Base-by-base conservation (phyloP, 2,329 filamentous ascomycete species). In the Botrytis fragariae region DNA sequence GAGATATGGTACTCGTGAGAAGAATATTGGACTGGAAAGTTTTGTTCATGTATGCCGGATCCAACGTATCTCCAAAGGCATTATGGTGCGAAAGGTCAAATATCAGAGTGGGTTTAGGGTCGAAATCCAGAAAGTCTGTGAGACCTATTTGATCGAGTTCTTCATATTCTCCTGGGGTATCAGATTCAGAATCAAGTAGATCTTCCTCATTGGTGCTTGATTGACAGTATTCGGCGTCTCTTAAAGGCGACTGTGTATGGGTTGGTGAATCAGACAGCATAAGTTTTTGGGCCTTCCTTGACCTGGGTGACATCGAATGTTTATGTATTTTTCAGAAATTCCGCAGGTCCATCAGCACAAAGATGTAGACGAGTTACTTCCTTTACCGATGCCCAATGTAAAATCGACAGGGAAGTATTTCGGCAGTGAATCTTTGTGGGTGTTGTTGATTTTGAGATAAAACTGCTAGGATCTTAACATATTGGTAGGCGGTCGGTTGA, bases 101-200 rank as follows among this genome's bases (percentile, higher is more conserved):
- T 59, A 94, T 85, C 77, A 95, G 92, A 0, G 91, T 92, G 3
- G 92, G 92, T 65, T 92, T 85, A 71, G 90, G 87, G 79, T 95
- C 92, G 75, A 91, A 87, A 78, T 95, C 92, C 44, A 95, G 82
- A 63, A 94, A 83, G 80, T 95, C 92, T 18, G 61, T 64, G 1
- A 71, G 59, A 25, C 69, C 69, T 71, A 71, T 71, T 39, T 45
- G 44, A 64, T 65, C n/a, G 42, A 71, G 37, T 9, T 57, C 44
- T 39, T 39, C 59, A 57, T 65, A 37, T 63, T 48, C 59, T 20
- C 44, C 59, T n/a, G 64, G 16, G 16, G 54, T 29, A 48, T 70
- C 48, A 48, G 20, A 59, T 54, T 54, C 71, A 6, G 54, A 48
- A 69, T 67, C 48, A 20, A 54, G 16, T 54, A 29, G 39, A 39